phyloP scores from a whole-genome alignment of 768 basidiomycete genomes.

The Podaxis rugospora region DNA sequence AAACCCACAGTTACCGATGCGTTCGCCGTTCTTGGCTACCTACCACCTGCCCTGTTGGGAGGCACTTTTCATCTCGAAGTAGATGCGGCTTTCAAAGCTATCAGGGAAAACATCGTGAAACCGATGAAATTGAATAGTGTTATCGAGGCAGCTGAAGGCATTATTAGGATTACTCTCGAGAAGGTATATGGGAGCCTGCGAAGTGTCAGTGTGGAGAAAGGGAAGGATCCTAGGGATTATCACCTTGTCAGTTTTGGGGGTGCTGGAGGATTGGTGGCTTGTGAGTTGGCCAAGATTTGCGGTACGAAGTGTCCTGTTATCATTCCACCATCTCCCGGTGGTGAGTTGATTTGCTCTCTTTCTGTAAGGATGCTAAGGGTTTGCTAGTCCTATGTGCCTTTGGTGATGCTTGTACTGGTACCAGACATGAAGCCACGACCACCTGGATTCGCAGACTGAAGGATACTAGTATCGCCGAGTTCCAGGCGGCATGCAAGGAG shows the following conservation, averaged over 20 bases:
- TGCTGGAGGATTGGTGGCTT: constrained; percentile 23
- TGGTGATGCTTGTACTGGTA: constrained; percentile 23
- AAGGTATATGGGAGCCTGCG: constrained; percentile 27
- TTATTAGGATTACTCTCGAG: constrained; percentile 22
- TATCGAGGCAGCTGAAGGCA: constrained; percentile 25
- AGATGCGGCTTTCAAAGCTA: constrained; percentile 18
- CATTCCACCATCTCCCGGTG: constrained; percentile 25
- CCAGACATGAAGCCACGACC: constrained; percentile 22
- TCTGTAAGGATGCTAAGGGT: neutral
- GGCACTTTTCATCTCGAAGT: constrained; percentile 24
- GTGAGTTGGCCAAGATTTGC: constrained; percentile 17
- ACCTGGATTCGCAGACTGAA: constrained; percentile 20
- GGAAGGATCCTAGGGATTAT: constrained; percentile 26
- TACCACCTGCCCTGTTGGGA: constrained; percentile 23
- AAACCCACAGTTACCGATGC: constrained; percentile 26
- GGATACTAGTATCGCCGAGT: constrained; percentile 16
- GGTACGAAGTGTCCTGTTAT: constrained; percentile 20
- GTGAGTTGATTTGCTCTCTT: constrained; percentile 7
- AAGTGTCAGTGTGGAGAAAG: constrained; percentile 26
- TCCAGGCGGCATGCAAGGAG: constrained; percentile 7
- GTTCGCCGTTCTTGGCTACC: constrained; percentile 24
- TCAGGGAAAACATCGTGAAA: constrained; percentile 19
- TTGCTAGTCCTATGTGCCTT: constrained; percentile 24
- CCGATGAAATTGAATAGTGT: constrained; percentile 18
- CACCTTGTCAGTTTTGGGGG: constrained; percentile 25